Evolutionary conservation across 2,329 filamentous ascomycete genomes (phyloP), one percentile per base, ranked within the genome.

Genomic region (Alternaria ethzedia): DNA sequence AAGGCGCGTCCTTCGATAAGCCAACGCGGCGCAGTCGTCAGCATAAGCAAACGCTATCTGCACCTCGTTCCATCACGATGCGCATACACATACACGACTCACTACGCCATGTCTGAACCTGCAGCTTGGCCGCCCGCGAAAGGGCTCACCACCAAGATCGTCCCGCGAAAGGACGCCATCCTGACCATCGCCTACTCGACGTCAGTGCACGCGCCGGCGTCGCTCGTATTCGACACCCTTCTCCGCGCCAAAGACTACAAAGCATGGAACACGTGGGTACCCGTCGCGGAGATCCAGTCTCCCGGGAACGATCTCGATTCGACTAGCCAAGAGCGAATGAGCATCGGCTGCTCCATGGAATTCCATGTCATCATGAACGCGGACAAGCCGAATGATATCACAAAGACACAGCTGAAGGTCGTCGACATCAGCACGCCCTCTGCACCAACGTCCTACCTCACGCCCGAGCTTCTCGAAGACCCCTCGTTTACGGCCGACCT

Each of bases 261-360:
- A 4, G 30, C 60, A 12, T 73, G 70, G 70, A 70, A 69, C 43
- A 70, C 69, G 0, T 72, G 70, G 56, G 64, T 73, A 11, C 70
- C 69, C 3, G 46, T 43, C n/a, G 67, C 59, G 15, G 52, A 51
- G 15, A 61, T 73, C n/a, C 43, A 54, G 2, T 61, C 59, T 1
- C 13, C 60, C n/a, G 59, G 26, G 8, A 41, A 41, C 36, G 36
- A 41, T 17, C 36, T 41, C 36, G 36, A 41, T 17, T 41, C 17
- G 44, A 23, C 12, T 46, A 12, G n/a, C 23, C 20, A 30, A 30
- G 57, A 23, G 23, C 60, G 23, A 47, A 63, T 64, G 49, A 59
- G 26, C 46, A 50, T 63, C 23, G 70, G 68, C 47, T 68, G 62
- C 46, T 66, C 63, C 6, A 68, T 73, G 62, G 61, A 62, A 2